A percentile compares a stretch with the other conserved stretches of the same genome.
Conservation (phyloP, 2,329 filamentous ascomycete species). For the Atkinsonella texensis region DNA sequence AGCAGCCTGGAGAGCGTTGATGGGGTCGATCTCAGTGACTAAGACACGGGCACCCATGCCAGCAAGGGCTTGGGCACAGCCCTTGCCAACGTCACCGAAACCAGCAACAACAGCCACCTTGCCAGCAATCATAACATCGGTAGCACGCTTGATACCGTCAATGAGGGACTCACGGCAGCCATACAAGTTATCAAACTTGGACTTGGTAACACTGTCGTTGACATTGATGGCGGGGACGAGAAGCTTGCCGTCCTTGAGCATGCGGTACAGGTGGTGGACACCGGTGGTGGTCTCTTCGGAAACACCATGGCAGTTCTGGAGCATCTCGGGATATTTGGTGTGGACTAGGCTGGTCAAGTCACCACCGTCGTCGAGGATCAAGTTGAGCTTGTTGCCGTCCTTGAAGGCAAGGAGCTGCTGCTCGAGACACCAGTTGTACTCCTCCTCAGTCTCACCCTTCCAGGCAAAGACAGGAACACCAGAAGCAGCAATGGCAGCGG, state of each 20-base stretch:
- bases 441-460: conserved; percentile 94
- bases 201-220: conserved; percentile 99
- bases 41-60: conserved; percentile 96
- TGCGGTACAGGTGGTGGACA: conserved; percentile 98
- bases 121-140: conserved; percentile 99
- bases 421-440: conserved; percentile 99
- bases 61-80: conserved; percentile 89
- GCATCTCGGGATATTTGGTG: conserved; percentile 96
- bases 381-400: conserved; percentile 90
- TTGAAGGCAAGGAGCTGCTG: conserved; percentile 97
- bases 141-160: conserved; percentile 99
- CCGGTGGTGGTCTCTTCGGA: conserved; percentile 99
- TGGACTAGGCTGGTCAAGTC: conserved; percentile 94
- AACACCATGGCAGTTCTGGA: conserved; percentile 95
- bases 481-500: conserved; percentile 86
- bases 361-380: conserved; percentile 98
- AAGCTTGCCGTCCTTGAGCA: conserved; percentile 84
- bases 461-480: conserved; percentile 77
- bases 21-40: conserved; percentile 94
- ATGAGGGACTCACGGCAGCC: conserved; percentile 97
- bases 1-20: conserved; percentile 98
- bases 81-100: conserved; percentile 98
- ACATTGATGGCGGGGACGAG: conserved; percentile 96
- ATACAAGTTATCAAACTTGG: conserved; percentile 99
- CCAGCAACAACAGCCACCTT: conserved; percentile 97